Evolutionary conservation across 176 grass and related monocot species (phyloP), one percentile per base, ranked within the genome.

Genomic region (Hsuehochloa calcarea): DNA sequence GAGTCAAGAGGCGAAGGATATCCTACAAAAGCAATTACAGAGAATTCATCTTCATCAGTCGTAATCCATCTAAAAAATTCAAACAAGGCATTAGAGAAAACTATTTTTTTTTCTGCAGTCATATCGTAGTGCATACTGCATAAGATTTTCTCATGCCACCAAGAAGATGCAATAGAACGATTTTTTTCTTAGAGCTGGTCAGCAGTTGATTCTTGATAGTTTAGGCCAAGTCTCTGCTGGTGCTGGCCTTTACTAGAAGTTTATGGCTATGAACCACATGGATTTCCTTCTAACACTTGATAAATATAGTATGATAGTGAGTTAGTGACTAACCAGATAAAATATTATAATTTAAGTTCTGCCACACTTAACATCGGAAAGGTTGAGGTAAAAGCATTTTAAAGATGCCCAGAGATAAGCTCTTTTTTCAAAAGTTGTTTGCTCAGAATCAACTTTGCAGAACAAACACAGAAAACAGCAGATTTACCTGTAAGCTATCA

Each of bases 1-100:
- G 87, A 55, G 96, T 98, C 74, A 98, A 91, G 20, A 98, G 91
- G 41, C 96, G 91, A 79, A 98, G 89, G 79, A 98, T 98, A 92
- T 98, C 96, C 96, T 98, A 83, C 58, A 92, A 85, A 81, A 6
- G 26, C 12, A 89, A 68, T 55, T 55, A 75, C 82, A 74, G 17
- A 89, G 14, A 91, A 91, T 16, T 52, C 54, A 68, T 62, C 11
- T 62, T 77, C 58, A 72, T 34, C 56, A 81, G 10, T 5, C 8
- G 17, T 45, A 70, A 35, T 62, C 80, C 25, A 81, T 23, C 14
- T 59, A 70, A 49, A 38, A 37, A 70, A 70, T 31, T 80, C 37
- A 71, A 89, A 72, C 8, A 75, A 81, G 45, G 45, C 29, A 62
- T 70, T 78, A 70, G 26, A 5, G 2, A 65, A 29, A 67, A 72